These are phyloP conservation scores for Fusarium buharicum DNA, from an alignment of 2,329 filamentous ascomycete species.

Conservation along the genomic window DNA sequence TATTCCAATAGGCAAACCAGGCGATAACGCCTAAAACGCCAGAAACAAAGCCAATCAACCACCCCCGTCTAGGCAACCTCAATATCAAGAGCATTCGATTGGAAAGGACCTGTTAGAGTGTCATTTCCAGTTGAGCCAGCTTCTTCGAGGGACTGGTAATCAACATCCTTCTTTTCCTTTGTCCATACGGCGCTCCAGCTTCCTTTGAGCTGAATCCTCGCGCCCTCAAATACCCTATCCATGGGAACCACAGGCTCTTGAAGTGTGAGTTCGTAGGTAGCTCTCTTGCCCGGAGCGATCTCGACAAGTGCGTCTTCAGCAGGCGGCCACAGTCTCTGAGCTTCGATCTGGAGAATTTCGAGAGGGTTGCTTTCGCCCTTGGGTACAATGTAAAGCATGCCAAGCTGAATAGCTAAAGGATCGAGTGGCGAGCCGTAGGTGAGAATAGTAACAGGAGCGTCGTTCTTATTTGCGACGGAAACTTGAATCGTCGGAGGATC, in stretches of 20 bases:
- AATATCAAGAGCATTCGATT: conserved; percentile 37
- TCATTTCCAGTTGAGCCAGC: conserved; percentile 33
- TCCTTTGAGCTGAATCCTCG: conserved; percentile 51
- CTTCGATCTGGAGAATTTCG: conserved; percentile 51
- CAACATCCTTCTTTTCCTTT: conserved; percentile 40
- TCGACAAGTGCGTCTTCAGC: conserved; percentile 52
- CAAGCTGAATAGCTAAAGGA: conserved; percentile 53
- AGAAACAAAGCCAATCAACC: neutral
- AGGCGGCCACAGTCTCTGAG: conserved; percentile 56
- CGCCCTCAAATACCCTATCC: conserved; percentile 48
- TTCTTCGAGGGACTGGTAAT: conserved; percentile 33
- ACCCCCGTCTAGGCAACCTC: conserved; percentile 8
- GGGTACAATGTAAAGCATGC: conserved; percentile 54
- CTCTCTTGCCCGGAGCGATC: conserved; percentile 52
- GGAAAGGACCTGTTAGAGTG: conserved; percentile 37
- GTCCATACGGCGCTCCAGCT: conserved; percentile 51
- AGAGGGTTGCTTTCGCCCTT: conserved; percentile 49
- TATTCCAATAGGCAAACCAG: neutral
- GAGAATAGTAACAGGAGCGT: conserved; percentile 54
- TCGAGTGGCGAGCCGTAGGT: conserved; percentile 60
- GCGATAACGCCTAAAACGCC: conserved; percentile 9
- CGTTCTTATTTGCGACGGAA: conserved; percentile 54
- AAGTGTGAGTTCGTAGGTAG: conserved; percentile 51
- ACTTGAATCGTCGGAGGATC: conserved; percentile 52
- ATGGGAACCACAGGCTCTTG: conserved; percentile 51